Percentiles rank a stretch among this genome's conserved stretches.
Evolutionary conservation across 164 flowering plant genomes (phyloP).

Genomic region (Protea cynaroides): DNA sequence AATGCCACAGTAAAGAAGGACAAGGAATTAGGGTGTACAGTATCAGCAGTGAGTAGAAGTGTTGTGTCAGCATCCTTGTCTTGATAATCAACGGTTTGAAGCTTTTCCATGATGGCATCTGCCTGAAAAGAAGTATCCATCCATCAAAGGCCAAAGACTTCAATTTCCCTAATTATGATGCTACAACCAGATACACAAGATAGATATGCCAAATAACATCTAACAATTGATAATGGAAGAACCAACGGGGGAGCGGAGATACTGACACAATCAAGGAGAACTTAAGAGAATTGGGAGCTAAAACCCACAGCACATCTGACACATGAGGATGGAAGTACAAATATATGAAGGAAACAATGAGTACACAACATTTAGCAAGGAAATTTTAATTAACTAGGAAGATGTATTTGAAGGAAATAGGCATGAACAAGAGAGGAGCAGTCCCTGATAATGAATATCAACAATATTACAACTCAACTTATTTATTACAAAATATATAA

Average conservation of each 20-base stretch:
- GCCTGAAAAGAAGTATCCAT: slow-evolving; percentile 48
- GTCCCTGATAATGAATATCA: too few relatives aligned
- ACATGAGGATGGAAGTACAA: background rate
- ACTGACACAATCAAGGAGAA: background rate
- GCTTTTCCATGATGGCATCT: slow-evolving; percentile 64
- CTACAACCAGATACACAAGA: background rate
- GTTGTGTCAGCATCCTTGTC: slow-evolving; percentile 46
- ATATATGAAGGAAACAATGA: background rate
- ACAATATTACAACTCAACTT: too few relatives aligned
- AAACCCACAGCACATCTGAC: background rate
- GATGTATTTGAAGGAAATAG: too few relatives aligned
- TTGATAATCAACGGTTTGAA: slow-evolving; percentile 36
- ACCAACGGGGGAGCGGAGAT: background rate
- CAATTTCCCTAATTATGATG: background rate
- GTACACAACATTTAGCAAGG: too few relatives aligned
- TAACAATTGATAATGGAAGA: background rate
- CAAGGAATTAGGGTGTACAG: slow-evolving; percentile 43
- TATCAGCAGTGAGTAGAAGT: slow-evolving; percentile 74
- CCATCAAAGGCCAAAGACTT: slow-evolving; percentile 5
- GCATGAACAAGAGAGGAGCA: too few relatives aligned
- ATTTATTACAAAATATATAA: too few relatives aligned
- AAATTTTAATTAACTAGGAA: too few relatives aligned
- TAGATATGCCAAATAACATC: background rate
- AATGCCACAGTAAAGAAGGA: slow-evolving; percentile 5
- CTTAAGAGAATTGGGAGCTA: background rate